These are phyloP conservation scores for Lichtheimia corymbifera DNA, from an alignment of 371 early-diverging fungal species.

Conservation along the genomic window DNA sequence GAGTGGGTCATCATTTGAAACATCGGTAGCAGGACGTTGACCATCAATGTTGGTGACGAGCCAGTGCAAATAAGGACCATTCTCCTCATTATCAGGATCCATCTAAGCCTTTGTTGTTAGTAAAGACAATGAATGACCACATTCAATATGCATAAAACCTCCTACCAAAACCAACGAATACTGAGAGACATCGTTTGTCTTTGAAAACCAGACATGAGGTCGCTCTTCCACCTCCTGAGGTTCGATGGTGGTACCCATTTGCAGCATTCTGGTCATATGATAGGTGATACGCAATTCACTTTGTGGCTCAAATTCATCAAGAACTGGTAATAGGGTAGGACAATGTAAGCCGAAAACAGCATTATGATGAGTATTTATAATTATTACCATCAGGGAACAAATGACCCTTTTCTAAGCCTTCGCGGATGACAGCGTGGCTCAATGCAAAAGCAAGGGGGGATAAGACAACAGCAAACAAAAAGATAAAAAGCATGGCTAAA, in stretches of 20 bases:
- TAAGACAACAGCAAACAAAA: neutral
- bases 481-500: neutral
- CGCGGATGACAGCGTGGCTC: neutral
- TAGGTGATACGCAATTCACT: constrained; percentile 24
- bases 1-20: constrained; percentile 16
- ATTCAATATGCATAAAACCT: neutral
- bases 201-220: constrained; percentile 25
- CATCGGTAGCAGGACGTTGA: constrained; percentile 34
- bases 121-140: neutral
- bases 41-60: constrained; percentile 49
- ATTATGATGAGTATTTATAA: neutral
- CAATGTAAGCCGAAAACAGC: neutral
- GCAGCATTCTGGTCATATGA: constrained; percentile 13
- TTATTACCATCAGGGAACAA: constrained; percentile 21
- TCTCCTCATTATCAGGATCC: constrained; percentile 48
- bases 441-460: constrained; percentile 6
- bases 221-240: constrained; percentile 11
- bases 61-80: constrained; percentile 43
- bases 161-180: constrained; percentile 22
- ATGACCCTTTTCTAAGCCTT: constrained; percentile 10
- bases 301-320: constrained; percentile 17
- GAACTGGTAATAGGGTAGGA: neutral
- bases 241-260: constrained; percentile 7
- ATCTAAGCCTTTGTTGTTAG: constrained; percentile 13
- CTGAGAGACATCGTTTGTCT: constrained; percentile 9